Conservation (phyloP, 768 basidiomycete species). For the Infundibulicybe gibba region DNA sequence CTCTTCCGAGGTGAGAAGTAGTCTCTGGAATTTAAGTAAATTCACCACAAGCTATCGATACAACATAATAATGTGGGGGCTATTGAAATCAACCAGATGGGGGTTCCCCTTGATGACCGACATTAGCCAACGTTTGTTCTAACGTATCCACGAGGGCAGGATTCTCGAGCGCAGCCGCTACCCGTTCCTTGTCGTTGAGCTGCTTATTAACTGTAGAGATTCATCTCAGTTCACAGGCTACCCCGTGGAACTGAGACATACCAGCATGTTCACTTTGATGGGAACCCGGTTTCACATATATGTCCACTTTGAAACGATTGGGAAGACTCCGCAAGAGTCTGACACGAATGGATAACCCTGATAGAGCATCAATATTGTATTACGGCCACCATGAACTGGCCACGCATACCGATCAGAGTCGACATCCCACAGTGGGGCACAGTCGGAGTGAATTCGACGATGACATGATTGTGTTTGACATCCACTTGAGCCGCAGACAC, state of each 20-base stretch:
- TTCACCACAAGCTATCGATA: too few relatives aligned
- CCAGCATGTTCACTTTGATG: slow-evolving; percentile 94
- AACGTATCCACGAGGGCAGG: slow-evolving; percentile 80
- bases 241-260: slow-evolving; percentile 27
- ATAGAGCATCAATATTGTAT: too few relatives aligned
- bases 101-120: slow-evolving; percentile 24
- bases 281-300: slow-evolving; percentile 88
- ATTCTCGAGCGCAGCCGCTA: slow-evolving; percentile 96
- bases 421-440: slow-evolving; percentile 98
- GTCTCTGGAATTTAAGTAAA: too few relatives aligned
- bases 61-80: not conserved
- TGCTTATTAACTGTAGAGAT: slow-evolving; percentile 85
- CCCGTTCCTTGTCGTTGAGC: slow-evolving; percentile 97
- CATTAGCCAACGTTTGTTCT: slow-evolving; percentile 55
- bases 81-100: slow-evolving; percentile 1
- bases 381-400: too few relatives aligned
- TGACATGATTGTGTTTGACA: slow-evolving; percentile 56
- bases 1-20: too few relatives aligned
- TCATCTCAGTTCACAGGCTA: not conserved
- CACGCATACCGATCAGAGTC: slow-evolving; percentile 79
- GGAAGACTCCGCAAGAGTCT: slow-evolving; percentile 87
- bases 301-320: slow-evolving; percentile 91
- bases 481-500: slow-evolving; percentile 86
- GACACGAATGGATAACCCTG: slow-evolving; percentile 95
- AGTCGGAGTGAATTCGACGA: slow-evolving; percentile 94